phyloP scores from a whole-genome alignment of 2,329 filamentous ascomycete genomes.

The Saccharata proteae region DNA sequence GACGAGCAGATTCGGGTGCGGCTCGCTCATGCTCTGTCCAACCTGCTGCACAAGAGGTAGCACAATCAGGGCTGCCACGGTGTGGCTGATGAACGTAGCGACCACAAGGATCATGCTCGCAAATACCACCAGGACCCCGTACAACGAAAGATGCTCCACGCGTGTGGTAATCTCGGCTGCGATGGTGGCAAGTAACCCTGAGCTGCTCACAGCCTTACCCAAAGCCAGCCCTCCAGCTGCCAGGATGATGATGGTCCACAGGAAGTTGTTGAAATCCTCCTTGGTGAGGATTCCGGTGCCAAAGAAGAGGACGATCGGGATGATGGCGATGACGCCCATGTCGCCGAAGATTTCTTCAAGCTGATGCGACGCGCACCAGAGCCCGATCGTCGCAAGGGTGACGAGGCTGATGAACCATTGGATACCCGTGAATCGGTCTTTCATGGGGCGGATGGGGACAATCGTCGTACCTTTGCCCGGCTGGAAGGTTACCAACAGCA shows the following conservation, averaged over 20 bases:
- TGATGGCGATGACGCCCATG: conserved; percentile 96
- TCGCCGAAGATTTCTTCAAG: conserved; percentile 83
- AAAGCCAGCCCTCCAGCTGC: conserved; percentile 86
- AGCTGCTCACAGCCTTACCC: conserved; percentile 88
- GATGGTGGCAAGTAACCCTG: conserved; percentile 80
- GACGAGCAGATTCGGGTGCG: conserved; percentile 86
- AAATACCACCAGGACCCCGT: conserved; percentile 72
- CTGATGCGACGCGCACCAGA: conserved; percentile 90
- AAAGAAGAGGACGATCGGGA: conserved; percentile 92
- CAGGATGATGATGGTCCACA: conserved; percentile 99
- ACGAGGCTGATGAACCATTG: conserved; percentile 88
- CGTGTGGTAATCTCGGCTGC: conserved; percentile 61
- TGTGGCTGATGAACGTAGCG: conserved; percentile 96
- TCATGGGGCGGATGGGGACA: conserved; percentile 79
- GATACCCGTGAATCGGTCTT: conserved; percentile 73
- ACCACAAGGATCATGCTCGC: conserved; percentile 75
- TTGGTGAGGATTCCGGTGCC: conserved; percentile 93
- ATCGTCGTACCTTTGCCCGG: conserved; percentile 79
- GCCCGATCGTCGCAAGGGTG: conserved; percentile 68
- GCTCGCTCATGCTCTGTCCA: conserved; percentile 71
- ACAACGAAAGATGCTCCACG: conserved; percentile 70
- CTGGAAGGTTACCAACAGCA: conserved; percentile 75
- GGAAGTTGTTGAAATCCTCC: conserved; percentile 99
- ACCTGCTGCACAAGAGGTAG: conserved; percentile 82
- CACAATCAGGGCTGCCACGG: conserved; percentile 89